Base-by-base conservation (phyloP, 2,329 filamentous ascomycete genomes). In the Diaporthe australafricana region DNA sequence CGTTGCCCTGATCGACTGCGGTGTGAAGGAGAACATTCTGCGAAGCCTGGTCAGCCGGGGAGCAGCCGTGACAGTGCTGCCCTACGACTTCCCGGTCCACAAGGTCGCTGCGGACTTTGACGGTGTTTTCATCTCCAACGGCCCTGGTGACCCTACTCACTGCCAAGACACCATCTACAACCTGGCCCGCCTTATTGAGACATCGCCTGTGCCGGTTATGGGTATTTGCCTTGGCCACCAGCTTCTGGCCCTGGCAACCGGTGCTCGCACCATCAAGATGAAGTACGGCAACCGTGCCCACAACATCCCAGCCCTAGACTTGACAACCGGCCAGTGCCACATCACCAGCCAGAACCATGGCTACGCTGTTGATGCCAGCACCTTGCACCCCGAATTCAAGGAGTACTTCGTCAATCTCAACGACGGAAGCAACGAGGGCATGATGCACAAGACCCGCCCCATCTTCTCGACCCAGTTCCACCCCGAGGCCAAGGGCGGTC, bases 381-480 rank as follows among this genome's bases (percentile, higher is more conserved):
- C 94, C 14, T 87, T 99, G 50, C 90, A 94, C 69, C 87, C 85
- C 70, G 95, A 98, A 47, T 99, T 95, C 91, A 96, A 95, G 88
- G 96, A 98, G 83, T 98, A 97, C 88, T 99, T 98, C 82, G 92
- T 97, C 83, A 98, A 99, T 88, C 88, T 98, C 76, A 99, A 98
- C 84, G 96, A 99, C 80, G 94, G 95, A 74, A 96, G 93, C 83
- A 99, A 99, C 83, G 96, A 99, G 87, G 96, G 93, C 73, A 94
- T 99, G 91, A 95, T 98, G 81, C 96, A 99, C 89, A 95, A 93
- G 85, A 93, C 93, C 72, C 94, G 96, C 45, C 96, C 96, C 74
- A 99, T 99, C 82, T 98, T 99, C 89, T 96, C 94, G 75, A 98
- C 95, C 30, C 96, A 99, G 84, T 99, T 99, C 91, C 96, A 99